Evolutionary conservation across 345 rosid genomes (phyloP), one percentile per base, ranked within the genome.

Genomic region (Xanthoceras sorbifolium): DNA sequence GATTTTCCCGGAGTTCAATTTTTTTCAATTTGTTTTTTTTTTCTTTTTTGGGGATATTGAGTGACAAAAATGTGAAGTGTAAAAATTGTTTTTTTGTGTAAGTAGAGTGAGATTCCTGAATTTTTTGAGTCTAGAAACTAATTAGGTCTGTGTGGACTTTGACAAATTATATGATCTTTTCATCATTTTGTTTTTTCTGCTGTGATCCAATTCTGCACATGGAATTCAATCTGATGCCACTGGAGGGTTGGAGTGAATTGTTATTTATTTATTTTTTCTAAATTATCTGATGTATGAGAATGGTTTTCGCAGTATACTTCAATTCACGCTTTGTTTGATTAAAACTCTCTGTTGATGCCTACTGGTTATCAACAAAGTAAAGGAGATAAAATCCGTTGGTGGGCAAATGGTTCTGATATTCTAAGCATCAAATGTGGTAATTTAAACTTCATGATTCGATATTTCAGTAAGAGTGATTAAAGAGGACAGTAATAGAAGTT

Each of bases 111-210:
- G 63, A 64, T 74, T 64, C 22, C 44, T 31, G 7, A 61, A 50
- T 6, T 62, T 72, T 69, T 52, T 7, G 10, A 44, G 9, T 28
- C 34, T 32, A 44, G 48, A 11, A 64, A 38, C 72, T 76, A 64
- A 23, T 31, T 62, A 28, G 29, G 38, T 60, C 65, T 11, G 23
- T 69, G 52, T 69, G 71, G 65, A 71, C 52, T 36, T 57, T 82
- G 74, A 62, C 28, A 54, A 36, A 50, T 42, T 46, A 57, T 11
- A 59, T 63, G 60, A 36, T 50, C 18, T 32, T 70, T 59, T 40
- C 67, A 26, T 46, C 3, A 11, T 18, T 60, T 59, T 40, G 6
- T 0, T 26, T 40, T 40, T 18, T 20, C 61, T n/a, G 10, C 67
- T 64, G 48, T 75, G 77, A 64, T 75, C 71, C 15, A 23, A 25